phyloP scores from a whole-genome alignment of 2,329 filamentous ascomycete genomes.

The Colletotrichum zoysiae region DNA sequence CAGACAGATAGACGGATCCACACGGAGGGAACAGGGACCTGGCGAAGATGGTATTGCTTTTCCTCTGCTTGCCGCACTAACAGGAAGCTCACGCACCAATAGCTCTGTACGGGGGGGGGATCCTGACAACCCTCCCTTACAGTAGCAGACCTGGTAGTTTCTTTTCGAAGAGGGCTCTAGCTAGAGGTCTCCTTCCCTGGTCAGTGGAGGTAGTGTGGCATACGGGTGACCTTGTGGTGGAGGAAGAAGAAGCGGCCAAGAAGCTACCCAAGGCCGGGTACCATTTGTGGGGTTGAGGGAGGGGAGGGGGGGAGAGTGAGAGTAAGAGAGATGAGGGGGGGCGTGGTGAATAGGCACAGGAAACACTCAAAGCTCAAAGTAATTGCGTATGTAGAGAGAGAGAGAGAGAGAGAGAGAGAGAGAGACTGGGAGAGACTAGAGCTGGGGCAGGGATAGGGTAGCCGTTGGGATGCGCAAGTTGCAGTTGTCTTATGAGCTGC shows the following conservation, averaged over 20 bases:
- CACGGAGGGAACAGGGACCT: slow-evolving; percentile 39
- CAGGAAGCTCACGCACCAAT: slow-evolving; percentile 42
- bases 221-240: slow-evolving; percentile 39
- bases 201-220: slow-evolving; percentile 24
- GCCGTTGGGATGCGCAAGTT: slow-evolving; percentile 43
- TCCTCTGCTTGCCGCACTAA: slow-evolving; percentile 42
- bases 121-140: slow-evolving; percentile 42
- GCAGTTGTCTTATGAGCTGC: slow-evolving; percentile 42
- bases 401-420: background rate
- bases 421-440: slow-evolving; percentile 14
- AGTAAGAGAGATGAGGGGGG: slow-evolving; percentile 5
- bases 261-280: slow-evolving; percentile 32
- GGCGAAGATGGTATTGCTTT: slow-evolving; percentile 41
- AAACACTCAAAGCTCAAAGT: slow-evolving; percentile 1
- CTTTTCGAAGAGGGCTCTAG: slow-evolving; percentile 40
- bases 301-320: background rate
- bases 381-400: background rate
- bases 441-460: slow-evolving; percentile 40
- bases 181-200: slow-evolving; percentile 32
- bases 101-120: slow-evolving; percentile 35
- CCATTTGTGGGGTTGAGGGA: slow-evolving; percentile 41
- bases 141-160: slow-evolving; percentile 42
- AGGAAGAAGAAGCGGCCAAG: slow-evolving; percentile 33
- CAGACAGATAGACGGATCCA: slow-evolving; percentile 33
- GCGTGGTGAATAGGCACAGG: slow-evolving; percentile 17